Evolutionary conservation across 371 early-diverging fungal species (phyloP), one percentile per base, ranked within the genome.

Genomic region (Rhizopus delemar): DNA sequence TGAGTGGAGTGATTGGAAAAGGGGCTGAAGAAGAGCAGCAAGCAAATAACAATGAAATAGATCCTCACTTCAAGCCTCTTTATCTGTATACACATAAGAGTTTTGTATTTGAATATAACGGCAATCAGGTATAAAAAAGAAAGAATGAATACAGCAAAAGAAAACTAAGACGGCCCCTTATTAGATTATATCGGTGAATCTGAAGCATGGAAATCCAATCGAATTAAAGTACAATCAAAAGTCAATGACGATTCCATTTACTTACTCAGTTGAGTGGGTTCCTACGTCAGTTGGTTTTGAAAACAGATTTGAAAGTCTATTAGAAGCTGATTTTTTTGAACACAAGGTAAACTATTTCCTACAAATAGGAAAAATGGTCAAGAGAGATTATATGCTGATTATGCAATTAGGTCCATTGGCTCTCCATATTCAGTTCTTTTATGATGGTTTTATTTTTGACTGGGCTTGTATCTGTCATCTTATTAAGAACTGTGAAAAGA

Each of bases 361-460:
- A 15, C 16, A 48, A n/a, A 15, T 36, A 3, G 8, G 11, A 53
- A 36, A 43, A 22, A 22, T 22, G 2, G 22, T 22, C 22, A 22
- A 22, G 22, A 13, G 22, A 4, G 32, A 38, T 5, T 0, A 1
- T 33, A 8, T 33, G 8, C 8, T 29, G 13, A 28, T 38, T 4
- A 33, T 12, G 22, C 22, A 12, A n/a, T 16, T 50, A 89, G 88
- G 87, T 94, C 16, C 94, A 93, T 64, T 93, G 93, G 92, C 82
- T 93, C 49, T 90, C 93, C 0, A 90, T 94, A 56, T 78, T 85
- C 63, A 93, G 93, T 67, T 91, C 92, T 3, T 84, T 93, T 60
- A 83, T 93, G 82, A 89, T 94, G 85, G 90, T 92, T 11, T 55
- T 92, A 6, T 87, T 93, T 72, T 69, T 93, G 53, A 81, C 85